phyloP scores from a whole-genome alignment of 1,284 basidiomycete species.

The Entoloma clypeatum region DNA sequence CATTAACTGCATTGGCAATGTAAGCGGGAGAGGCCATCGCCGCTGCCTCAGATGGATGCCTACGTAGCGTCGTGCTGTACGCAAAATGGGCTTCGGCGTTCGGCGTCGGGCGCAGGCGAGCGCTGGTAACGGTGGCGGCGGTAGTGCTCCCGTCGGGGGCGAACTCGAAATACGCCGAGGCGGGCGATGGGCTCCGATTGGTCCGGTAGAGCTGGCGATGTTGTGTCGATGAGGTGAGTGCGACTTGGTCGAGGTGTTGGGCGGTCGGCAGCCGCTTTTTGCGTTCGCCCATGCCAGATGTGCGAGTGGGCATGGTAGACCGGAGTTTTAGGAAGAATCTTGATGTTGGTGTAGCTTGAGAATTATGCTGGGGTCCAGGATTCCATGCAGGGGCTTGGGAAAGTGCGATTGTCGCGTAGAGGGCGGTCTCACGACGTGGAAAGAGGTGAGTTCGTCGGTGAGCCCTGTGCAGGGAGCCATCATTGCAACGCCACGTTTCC shows the following conservation, averaged over 20 bases:
- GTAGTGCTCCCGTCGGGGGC: too few relatives aligned
- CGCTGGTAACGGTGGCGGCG: constrained; percentile 42
- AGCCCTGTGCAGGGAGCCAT: too few relatives aligned
- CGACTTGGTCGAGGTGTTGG: constrained; percentile 26
- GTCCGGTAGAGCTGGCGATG: constrained; percentile 17
- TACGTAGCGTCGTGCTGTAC: constrained; percentile 75
- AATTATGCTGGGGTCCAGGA: too few relatives aligned
- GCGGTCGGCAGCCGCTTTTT: constrained; percentile 37
- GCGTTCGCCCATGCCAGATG: constrained; percentile 41
- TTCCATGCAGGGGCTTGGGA: too few relatives aligned
- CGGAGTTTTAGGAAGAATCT: neutral
- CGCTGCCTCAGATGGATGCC: constrained; percentile 53
- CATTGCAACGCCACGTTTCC: too few relatives aligned
- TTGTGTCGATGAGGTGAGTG: constrained; percentile 30
- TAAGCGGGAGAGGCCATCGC: constrained; percentile 40
- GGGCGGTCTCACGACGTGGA: too few relatives aligned
- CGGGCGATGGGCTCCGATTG: constrained; percentile 57
- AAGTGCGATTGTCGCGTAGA: too few relatives aligned
- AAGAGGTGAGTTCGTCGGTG: too few relatives aligned
- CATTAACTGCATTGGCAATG: constrained; percentile 39
- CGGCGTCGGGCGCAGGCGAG: constrained; percentile 51
- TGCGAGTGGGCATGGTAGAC: constrained; percentile 18
- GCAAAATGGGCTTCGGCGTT: constrained; percentile 73
- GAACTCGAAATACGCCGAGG: constrained; percentile 70
- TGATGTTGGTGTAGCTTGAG: too few relatives aligned